Percentiles rank a stretch among this genome's conserved stretches.
Conservation (phyloP, 2,329 filamentous ascomycete genomes). For the Alternaria ethzedia region DNA sequence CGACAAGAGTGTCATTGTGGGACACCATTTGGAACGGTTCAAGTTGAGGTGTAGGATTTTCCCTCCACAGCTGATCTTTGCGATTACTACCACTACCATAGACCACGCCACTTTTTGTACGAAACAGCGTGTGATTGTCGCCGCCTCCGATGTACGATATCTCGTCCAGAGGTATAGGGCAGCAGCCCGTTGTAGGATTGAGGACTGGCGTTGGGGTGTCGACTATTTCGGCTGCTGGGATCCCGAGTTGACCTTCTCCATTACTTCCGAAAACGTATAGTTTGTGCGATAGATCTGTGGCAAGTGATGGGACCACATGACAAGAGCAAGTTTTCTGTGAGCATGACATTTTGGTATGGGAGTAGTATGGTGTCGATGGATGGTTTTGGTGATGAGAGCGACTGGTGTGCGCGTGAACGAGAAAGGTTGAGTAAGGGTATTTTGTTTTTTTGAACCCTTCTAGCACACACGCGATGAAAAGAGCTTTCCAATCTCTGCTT, state of each 20-base stretch:
- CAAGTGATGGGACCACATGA: too few relatives aligned
- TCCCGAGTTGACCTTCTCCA: constrained; percentile 59
- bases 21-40: constrained; percentile 9
- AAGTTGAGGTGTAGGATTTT: not conserved
- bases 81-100: constrained; percentile 70
- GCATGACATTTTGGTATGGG: too few relatives aligned
- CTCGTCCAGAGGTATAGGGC: not conserved
- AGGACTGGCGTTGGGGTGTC: constrained; percentile 20
- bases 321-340: too few relatives aligned
- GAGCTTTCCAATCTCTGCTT: too few relatives aligned
- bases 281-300: not conserved
- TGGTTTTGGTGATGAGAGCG: too few relatives aligned
- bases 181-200: not conserved
- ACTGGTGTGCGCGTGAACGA: too few relatives aligned
- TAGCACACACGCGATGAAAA: too few relatives aligned
- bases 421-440: too few relatives aligned
- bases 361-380: too few relatives aligned
- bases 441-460: too few relatives aligned
- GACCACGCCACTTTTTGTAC: constrained; percentile 62
- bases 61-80: constrained; percentile 53
- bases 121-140: constrained; percentile 84
- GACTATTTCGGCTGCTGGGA: constrained; percentile 53
- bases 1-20: constrained; percentile 3
- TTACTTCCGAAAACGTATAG: constrained; percentile 61
- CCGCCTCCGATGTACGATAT: constrained; percentile 63